Evolutionary conservation across 108 stramenopile species (phyloP).

Genomic region (Pseudonitzschia pungens): DNA sequence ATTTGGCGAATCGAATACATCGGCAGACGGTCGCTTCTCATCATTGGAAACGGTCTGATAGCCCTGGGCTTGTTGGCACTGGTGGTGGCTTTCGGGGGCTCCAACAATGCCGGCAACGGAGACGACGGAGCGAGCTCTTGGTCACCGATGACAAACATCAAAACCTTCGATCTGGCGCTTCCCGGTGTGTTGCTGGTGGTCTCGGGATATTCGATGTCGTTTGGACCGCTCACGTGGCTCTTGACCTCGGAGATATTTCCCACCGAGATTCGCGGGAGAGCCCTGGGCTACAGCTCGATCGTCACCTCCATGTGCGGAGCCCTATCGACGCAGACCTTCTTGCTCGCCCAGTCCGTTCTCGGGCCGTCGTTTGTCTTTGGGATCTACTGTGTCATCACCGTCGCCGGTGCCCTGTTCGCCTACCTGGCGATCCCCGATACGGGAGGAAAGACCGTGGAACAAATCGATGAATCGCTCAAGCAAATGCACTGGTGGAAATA

Average conservation of each 20-base stretch:
- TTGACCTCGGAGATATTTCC: constrained; percentile 71
- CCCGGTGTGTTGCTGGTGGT: constrained; percentile 65
- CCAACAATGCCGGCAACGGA: not conserved
- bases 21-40: constrained; percentile 53
- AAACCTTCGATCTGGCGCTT: constrained; percentile 35
- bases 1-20: constrained; percentile 57
- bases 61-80: constrained; percentile 46
- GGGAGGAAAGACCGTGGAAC: constrained; percentile 42
- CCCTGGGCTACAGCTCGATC: constrained; percentile 60
- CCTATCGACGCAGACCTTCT: constrained; percentile 58
- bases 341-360: constrained; percentile 37
- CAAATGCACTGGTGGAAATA: constrained; percentile 63
- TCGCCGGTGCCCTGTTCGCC: constrained; percentile 52
- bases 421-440: constrained; percentile 68
- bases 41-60: constrained; percentile 51
- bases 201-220: constrained; percentile 65
- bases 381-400: constrained; percentile 49
- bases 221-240: constrained; percentile 73
- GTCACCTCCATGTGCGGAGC: constrained; percentile 59
- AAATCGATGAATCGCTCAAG: constrained; percentile 47
- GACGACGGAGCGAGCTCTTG: constrained; percentile 6
- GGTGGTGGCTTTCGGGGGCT: constrained; percentile 45
- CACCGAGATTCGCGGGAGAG: constrained; percentile 66
- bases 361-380: constrained; percentile 50
- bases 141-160: constrained; percentile 22